Base-by-base conservation (phyloP, 331 rosid species). In the Saraca asoca region DNA sequence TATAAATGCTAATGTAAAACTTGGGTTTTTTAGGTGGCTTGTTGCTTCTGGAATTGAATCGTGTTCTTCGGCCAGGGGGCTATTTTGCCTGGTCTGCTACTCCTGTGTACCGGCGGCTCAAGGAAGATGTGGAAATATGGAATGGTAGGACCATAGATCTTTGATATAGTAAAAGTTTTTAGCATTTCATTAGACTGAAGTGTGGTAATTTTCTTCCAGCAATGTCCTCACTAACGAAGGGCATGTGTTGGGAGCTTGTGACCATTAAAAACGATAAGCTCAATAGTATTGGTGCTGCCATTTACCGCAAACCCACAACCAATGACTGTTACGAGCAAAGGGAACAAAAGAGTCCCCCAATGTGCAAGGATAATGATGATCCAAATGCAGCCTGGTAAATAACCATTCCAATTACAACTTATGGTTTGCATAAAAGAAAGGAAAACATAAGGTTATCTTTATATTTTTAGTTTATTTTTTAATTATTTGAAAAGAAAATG, bases 171-270 rank as follows among this genome's bases (percentile, higher is more conserved):
- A 43, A 63, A 18, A 49, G 3, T 39, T 39, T 51, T 70, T 14
- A 1, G 1, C 13, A 50, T 49, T 42, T 56, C 58, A 15, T 9
- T 5, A 64, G 64, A 38, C 68, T 77, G 16, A 78, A 61, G 42
- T 44, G 9, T 53, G 35, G 31, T 43, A 12, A 20, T 58, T 71
- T 13, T 35, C 51, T 44, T 58, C 12, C 58, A 94, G 97, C 72
- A 52, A 94, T 94, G 96, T 54, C 95, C 12, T 37, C 80, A 41
- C 81, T 94, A 39, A 90, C 97, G 2, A 78, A 69, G 54, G 62
- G 92, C 51, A 83, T 94, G 82, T 90, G 99, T 76, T 90, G 97
- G 97, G 99, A 88, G 76, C 95, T 94, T 20, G 89, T 94, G 69
- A 82, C 89, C 45, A 83, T 88, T 80, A 76, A 79, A 74, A 88